Base-by-base conservation (phyloP, 176 grass and related monocot species). In the Miscanthus lutarioriparius region DNA sequence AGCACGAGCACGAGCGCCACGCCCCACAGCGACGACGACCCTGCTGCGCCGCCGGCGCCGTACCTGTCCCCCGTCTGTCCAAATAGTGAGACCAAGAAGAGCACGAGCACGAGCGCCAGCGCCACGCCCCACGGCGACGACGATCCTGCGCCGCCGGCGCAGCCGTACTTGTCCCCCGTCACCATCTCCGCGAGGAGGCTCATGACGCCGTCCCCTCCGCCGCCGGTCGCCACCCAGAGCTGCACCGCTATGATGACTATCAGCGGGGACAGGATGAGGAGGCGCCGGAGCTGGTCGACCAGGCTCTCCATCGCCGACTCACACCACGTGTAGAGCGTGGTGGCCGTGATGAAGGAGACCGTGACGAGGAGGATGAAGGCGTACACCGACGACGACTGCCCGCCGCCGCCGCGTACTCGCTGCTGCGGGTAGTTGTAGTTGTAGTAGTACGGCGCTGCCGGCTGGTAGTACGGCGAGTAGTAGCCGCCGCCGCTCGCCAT, bases 91-190 rank as follows among this genome's bases (percentile, higher is more conserved):
- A 98, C 51, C 87, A 94, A 79, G 23, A 92, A n/a, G 77, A 98
- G 80, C 43, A 98, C 85, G 5, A 95, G 77, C 85, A 92, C 86
- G 11, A 98, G 69, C 44, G 84, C 89, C 17, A 95, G 47, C 36
- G 80, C 96, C 53, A 98, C 93, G 22, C 96, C 93, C 96, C 89
- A 95, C 76, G 89, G 91, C 27, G 96, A 11, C 27, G 96, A 89
- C 43, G 90, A 87, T 23, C 84, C 83, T 5, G 76, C 78, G 25
- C 63, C 85, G 26, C 80, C 83, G 35, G 3, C 35, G 35, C 35
- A 3, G 23, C 9, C 4, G 14, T 16, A 48, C 14, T 14, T 62
- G 58, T 90, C 77, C 38, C 63, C 85, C 32, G 45, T 61, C 7
- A 35, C 33, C 33, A 35, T 35, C 33, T 35, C 33, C 33, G 33